phyloP scores from a whole-genome alignment of 179 eudicot genomes.

The Silene noctiflora region DNA sequence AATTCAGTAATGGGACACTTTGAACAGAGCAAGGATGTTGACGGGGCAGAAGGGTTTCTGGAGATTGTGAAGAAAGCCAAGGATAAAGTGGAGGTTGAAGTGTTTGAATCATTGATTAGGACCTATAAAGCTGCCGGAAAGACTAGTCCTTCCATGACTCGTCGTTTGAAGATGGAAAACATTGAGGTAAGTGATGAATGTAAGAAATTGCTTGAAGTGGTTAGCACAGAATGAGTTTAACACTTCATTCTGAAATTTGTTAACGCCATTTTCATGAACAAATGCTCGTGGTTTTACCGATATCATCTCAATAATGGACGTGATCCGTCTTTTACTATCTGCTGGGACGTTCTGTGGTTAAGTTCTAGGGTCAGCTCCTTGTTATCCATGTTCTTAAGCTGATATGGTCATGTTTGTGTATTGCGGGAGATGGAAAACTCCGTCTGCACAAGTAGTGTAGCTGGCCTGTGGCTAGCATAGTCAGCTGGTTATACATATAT shows the following conservation, averaged over 20 bases:
- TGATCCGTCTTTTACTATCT: background rate
- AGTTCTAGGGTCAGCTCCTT: background rate
- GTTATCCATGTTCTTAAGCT: background rate
- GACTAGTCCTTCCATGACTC: slow-evolving; percentile 57
- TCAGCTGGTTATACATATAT: background rate
- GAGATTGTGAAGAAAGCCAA: slow-evolving; percentile 51
- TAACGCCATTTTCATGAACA: slow-evolving; percentile 9
- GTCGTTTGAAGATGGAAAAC: slow-evolving; percentile 89
- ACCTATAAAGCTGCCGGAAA: slow-evolving; percentile 70
- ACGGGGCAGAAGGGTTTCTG: slow-evolving; percentile 69
- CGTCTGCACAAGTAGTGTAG: background rate
- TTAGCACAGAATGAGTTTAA: slow-evolving; percentile 44
- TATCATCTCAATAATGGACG: background rate
- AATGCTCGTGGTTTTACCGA: background rate
- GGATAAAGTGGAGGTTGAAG: slow-evolving; percentile 44
- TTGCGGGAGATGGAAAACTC: background rate
- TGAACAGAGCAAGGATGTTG: slow-evolving; percentile 74
- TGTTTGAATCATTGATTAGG: slow-evolving; percentile 63
- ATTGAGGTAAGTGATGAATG: slow-evolving; percentile 67
- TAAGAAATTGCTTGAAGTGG: slow-evolving; percentile 56
- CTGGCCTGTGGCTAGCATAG: background rate
- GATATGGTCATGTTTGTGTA: background rate
- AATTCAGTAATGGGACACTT: slow-evolving; percentile 51
- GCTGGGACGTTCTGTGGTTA: background rate
- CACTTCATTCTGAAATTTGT: background rate